Evolutionary conservation across 768 basidiomycete genomes (phyloP).

Genomic region (Gautieria morchelliformis): DNA sequence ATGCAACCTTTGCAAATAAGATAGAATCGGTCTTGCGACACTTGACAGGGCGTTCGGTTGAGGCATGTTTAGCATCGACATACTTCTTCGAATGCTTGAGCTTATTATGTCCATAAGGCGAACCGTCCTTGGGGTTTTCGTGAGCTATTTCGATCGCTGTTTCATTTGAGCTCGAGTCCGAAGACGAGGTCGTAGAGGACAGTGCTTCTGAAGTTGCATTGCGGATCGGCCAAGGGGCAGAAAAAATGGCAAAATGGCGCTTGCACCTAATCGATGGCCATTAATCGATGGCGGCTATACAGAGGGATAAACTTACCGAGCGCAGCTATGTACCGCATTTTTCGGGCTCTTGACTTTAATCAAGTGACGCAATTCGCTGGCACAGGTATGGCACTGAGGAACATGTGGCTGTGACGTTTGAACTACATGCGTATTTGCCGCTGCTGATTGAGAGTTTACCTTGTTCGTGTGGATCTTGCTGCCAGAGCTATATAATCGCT

Average conservation of each 20-base stretch:
- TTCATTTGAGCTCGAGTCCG: conserved; percentile 41
- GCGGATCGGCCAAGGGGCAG: conserved; percentile 60
- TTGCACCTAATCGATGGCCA: conserved; percentile 43
- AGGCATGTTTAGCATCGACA: not conserved
- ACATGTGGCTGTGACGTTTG: not conserved
- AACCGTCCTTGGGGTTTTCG: conserved; percentile 28
- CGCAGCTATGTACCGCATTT: conserved; percentile 49
- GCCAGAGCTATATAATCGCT: not conserved
- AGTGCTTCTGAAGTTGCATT: conserved; percentile 31
- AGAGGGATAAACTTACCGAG: conserved; percentile 42
- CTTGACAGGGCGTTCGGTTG: not conserved
- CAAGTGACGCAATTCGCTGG: conserved; percentile 38
- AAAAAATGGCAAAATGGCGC: conserved; percentile 73
- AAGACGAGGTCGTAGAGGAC: conserved; percentile 27
- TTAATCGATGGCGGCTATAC: conserved; percentile 4
- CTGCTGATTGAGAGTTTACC: not conserved
- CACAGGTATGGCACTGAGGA: conserved; percentile 11
- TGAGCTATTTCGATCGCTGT: conserved; percentile 48
- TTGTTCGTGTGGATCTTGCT: not conserved
- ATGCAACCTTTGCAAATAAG: not conserved
- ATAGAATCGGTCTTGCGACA: conserved; percentile 5
- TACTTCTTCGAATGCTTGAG: not conserved
- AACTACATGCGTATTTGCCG: not conserved
- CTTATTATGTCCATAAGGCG: conserved; percentile 12
- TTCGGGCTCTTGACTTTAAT: conserved; percentile 41